A percentile compares a stretch with the other conserved stretches of the same genome.
These are phyloP conservation scores for Persicaria maculosa DNA, from an alignment of 148 eudicot species.

Conservation along the genomic window DNA sequence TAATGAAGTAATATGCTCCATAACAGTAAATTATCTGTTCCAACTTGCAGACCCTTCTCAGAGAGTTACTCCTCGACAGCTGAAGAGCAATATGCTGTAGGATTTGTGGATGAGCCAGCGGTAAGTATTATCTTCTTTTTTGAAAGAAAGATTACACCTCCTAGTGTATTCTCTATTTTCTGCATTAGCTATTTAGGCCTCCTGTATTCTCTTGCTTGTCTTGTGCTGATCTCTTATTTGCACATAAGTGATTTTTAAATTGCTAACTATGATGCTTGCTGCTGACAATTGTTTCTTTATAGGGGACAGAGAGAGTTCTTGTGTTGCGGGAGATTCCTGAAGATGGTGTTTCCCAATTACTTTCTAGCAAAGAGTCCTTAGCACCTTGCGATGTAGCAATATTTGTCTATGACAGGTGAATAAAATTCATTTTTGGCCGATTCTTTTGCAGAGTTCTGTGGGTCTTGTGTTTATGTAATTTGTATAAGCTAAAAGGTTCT, in stretches of 20 bases:
- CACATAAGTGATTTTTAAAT: not conserved
- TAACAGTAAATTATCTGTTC: not conserved
- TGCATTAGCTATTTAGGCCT: not conserved
- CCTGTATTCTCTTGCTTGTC: not conserved
- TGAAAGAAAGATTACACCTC: not conserved
- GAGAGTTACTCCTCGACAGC: conserved; percentile 39
- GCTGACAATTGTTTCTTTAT: conserved; percentile 10
- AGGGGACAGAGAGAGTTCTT: conserved; percentile 73
- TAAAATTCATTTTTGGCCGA: too few species aligned
- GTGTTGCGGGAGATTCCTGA: conserved; percentile 78
- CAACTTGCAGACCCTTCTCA: conserved; percentile 54
- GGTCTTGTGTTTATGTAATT: not conserved
- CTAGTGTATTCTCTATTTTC: not conserved
- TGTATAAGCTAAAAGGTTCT: not conserved
- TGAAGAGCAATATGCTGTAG: conserved; percentile 63
- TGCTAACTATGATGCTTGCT: not conserved
- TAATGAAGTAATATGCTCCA: not conserved
- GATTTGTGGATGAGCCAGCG: conserved; percentile 44
- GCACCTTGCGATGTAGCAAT: too few species aligned
- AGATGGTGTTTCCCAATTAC: conserved; percentile 36
- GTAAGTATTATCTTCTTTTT: conserved; percentile 31
- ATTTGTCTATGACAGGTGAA: conserved; percentile 76
- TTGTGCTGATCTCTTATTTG: not conserved
- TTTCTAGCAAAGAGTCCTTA: too few species aligned
- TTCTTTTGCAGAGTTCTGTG: not conserved